A percentile compares a stretch with the other conserved stretches of the same genome.
Evolutionary conservation across 805 yeast species (phyloP).

Genomic region (Grigorovia yakushimaensis): DNA sequence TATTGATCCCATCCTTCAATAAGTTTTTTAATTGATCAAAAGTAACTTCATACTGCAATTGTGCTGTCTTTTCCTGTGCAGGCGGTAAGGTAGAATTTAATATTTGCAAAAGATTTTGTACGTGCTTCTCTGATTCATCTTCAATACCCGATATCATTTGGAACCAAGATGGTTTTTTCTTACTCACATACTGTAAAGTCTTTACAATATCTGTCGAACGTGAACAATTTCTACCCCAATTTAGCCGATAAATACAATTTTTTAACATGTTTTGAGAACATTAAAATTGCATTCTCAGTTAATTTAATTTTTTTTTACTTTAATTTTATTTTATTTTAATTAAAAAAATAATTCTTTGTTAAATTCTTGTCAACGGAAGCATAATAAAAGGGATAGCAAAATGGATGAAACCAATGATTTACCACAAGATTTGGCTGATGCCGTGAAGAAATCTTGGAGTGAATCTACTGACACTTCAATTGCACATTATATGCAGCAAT

Average conservation of each 20-base stretch:
- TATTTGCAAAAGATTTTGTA: slow-evolving; percentile 19
- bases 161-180: not conserved
- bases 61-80: slow-evolving; percentile 15
- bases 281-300: not conserved
- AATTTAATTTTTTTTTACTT: no score
- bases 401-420: slow-evolving; percentile 7
- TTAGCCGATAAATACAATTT: not conserved
- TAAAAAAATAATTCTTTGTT: no score
- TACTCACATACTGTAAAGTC: not conserved
- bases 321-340: no score
- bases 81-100: slow-evolving; percentile 24
- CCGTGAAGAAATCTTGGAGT: slow-evolving; percentile 28
- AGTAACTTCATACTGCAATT: slow-evolving; percentile 22
- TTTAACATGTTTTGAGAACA: not conserved
- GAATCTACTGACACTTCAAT: slow-evolving; percentile 6
- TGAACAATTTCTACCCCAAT: not conserved
- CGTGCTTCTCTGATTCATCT: slow-evolving; percentile 10
- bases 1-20: not conserved
- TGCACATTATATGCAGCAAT: not conserved
- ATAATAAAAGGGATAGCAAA: not conserved
- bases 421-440: slow-evolving; percentile 22
- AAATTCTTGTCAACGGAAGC: not conserved
- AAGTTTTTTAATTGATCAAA: slow-evolving; percentile 14
- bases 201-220: not conserved
- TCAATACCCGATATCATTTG: not conserved